A percentile compares a stretch with the other conserved stretches of the same genome.
Evolutionary conservation across 371 early-diverging fungal genomes (phyloP).

Genomic region (Enterospora canceri): DNA sequence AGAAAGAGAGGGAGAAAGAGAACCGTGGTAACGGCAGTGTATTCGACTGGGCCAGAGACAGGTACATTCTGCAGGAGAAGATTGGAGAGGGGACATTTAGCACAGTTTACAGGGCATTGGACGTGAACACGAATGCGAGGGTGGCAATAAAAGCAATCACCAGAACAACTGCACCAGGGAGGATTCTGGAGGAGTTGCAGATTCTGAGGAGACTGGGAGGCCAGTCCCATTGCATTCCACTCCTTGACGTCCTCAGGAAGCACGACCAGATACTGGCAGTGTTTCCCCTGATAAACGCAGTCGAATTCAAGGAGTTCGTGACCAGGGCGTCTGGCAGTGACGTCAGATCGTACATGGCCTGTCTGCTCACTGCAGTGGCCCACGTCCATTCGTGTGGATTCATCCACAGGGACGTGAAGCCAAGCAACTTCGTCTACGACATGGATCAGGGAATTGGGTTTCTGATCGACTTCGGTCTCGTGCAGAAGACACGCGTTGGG

Average conservation of each 20-base stretch:
- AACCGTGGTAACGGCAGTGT: neutral
- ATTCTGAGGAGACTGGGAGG: constrained; percentile 64
- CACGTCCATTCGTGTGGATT: constrained; percentile 57
- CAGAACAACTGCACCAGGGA: constrained; percentile 66
- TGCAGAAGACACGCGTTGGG: constrained; percentile 60
- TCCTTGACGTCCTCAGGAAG: constrained; percentile 68
- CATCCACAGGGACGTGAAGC: constrained; percentile 82
- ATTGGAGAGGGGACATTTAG: constrained; percentile 97
- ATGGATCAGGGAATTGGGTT: constrained; percentile 62
- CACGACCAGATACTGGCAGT: constrained; percentile 71
- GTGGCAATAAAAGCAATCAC: constrained; percentile 88
- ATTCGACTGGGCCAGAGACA: neutral
- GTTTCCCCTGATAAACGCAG: constrained; percentile 71
- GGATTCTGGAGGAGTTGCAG: constrained; percentile 74
- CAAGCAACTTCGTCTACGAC: constrained; percentile 81
- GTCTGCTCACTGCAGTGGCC: constrained; percentile 63
- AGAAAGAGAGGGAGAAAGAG: neutral
- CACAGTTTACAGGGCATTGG: constrained; percentile 86
- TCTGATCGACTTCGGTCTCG: constrained; percentile 92
- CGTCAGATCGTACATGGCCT: constrained; percentile 66
- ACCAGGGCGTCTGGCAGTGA: constrained; percentile 59
- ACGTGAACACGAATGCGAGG: constrained; percentile 67
- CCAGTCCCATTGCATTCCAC: constrained; percentile 60
- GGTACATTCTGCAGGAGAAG: constrained; percentile 61
- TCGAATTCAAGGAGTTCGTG: constrained; percentile 66